phyloP scores from a whole-genome alignment of 1,284 basidiomycete genomes.

The Pascua sp. region DNA sequence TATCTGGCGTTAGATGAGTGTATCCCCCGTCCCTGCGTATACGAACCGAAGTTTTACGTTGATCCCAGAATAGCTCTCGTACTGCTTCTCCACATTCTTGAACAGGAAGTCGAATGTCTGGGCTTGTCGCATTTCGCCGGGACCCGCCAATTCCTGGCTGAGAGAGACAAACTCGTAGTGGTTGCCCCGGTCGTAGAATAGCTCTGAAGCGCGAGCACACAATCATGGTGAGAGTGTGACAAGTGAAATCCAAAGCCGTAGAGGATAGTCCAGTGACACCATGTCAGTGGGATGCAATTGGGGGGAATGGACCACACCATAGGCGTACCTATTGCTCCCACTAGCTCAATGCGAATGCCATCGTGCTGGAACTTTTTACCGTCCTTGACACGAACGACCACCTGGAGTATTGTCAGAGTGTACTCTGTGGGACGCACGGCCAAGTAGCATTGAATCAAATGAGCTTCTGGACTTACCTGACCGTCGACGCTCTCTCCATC shows the following conservation, averaged over 20 bases:
- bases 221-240: neutral
- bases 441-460: neutral
- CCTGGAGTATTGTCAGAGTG: slow-evolving; percentile 53
- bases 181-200: slow-evolving; percentile 82
- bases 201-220: slow-evolving; percentile 57
- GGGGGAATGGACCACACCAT: neutral
- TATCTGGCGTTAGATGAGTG: slow-evolving; percentile 59
- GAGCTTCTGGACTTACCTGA: slow-evolving; percentile 58
- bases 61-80: slow-evolving; percentile 95
- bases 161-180: slow-evolving; percentile 97
- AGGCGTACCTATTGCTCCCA: slow-evolving; percentile 86
- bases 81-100: slow-evolving; percentile 99
- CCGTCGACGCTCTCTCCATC: slow-evolving; percentile 89
- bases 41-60: slow-evolving; percentile 91
- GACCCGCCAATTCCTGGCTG: slow-evolving; percentile 88
- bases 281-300: neutral
- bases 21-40: no score
- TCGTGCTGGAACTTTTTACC: slow-evolving; percentile 95
- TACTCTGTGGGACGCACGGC: no score
- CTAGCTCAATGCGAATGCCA: slow-evolving; percentile 96
- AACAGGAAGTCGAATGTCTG: slow-evolving; percentile 95
- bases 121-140: slow-evolving; percentile 89
- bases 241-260: neutral
- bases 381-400: slow-evolving; percentile 82
- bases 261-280: neutral